A percentile compares a stretch with the other conserved stretches of the same genome.
Conservation (phyloP, 2,329 filamentous ascomycete genomes). For the Monosporascus sp. region DNA sequence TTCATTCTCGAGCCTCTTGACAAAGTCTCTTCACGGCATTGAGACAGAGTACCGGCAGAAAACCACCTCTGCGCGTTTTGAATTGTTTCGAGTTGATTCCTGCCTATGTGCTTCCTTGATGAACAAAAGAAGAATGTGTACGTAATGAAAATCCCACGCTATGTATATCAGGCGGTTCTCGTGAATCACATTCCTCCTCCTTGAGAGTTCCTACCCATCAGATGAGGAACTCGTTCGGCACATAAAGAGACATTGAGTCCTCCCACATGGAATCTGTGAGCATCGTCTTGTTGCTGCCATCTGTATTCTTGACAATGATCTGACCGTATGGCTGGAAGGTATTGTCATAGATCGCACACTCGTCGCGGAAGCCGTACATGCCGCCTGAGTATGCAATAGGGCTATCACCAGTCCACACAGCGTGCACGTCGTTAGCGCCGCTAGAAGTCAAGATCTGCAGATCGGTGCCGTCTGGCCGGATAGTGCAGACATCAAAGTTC, state of each 20-base stretch:
- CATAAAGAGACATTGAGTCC: slow-evolving; percentile 23
- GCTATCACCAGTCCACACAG: slow-evolving; percentile 37
- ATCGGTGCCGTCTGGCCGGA: slow-evolving; percentile 34
- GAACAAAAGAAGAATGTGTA: too few relatives aligned
- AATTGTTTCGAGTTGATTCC: too few relatives aligned
- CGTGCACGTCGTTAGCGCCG: slow-evolving; percentile 37
- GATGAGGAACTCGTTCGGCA: not conserved
- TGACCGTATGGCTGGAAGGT: slow-evolving; percentile 41
- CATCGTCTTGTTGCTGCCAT: slow-evolving; percentile 29
- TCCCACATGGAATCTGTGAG: slow-evolving; percentile 28
- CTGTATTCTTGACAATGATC: slow-evolving; percentile 37
- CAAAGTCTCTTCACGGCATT: too few relatives aligned
- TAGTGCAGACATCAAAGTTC: slow-evolving; percentile 36
- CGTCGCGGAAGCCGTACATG: slow-evolving; percentile 38
- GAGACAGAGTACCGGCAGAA: too few relatives aligned
- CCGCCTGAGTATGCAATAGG: slow-evolving; percentile 35
- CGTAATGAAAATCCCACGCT: too few relatives aligned
- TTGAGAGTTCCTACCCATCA: not conserved
- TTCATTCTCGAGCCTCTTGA: too few relatives aligned
- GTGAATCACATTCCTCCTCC: not conserved
- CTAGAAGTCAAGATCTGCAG: slow-evolving; percentile 28
- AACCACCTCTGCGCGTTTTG: too few relatives aligned
- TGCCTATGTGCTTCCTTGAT: too few relatives aligned
- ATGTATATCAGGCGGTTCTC: too few relatives aligned
- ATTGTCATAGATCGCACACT: slow-evolving; percentile 34